phyloP scores from a whole-genome alignment of 257 asterid species.

The Oldenlandia corymbosa region DNA sequence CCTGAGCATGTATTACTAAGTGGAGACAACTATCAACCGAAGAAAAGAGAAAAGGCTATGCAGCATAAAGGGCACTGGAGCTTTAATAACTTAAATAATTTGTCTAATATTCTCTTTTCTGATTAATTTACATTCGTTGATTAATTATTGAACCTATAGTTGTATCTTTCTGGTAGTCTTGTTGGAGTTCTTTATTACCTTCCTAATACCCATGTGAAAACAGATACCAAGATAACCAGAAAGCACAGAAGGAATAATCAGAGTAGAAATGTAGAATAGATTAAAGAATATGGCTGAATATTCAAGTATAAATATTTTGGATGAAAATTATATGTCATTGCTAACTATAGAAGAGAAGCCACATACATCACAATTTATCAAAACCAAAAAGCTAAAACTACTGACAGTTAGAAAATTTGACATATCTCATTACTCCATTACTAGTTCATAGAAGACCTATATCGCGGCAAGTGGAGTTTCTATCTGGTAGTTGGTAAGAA shows the following conservation, averaged over 20 bases:
- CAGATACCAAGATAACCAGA: background rate
- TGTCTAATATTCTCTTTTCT: background rate
- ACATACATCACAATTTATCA: too few relatives aligned
- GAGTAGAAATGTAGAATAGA: background rate
- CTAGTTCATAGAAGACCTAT: too few relatives aligned
- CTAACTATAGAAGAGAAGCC: background rate
- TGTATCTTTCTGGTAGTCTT: background rate
- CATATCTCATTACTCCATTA: background rate
- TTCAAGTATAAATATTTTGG: background rate
- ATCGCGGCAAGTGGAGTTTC: background rate
- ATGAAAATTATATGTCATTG: background rate
- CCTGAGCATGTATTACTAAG: background rate
- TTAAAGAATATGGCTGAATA: background rate
- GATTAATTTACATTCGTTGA: background rate
- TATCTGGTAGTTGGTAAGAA: constrained; percentile 1
- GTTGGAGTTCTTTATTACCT: background rate
- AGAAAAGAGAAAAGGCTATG: background rate
- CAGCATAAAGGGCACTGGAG: background rate
- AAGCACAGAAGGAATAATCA: background rate
- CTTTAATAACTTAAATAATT: too few relatives aligned
- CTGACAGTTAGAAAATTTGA: background rate
- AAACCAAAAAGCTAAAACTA: background rate
- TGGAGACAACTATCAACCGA: background rate
- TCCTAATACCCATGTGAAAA: background rate
- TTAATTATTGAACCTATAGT: background rate